Evolutionary conservation across 352 stramenopile species (phyloP).

Genomic region (Phytophthora palmivora): DNA sequence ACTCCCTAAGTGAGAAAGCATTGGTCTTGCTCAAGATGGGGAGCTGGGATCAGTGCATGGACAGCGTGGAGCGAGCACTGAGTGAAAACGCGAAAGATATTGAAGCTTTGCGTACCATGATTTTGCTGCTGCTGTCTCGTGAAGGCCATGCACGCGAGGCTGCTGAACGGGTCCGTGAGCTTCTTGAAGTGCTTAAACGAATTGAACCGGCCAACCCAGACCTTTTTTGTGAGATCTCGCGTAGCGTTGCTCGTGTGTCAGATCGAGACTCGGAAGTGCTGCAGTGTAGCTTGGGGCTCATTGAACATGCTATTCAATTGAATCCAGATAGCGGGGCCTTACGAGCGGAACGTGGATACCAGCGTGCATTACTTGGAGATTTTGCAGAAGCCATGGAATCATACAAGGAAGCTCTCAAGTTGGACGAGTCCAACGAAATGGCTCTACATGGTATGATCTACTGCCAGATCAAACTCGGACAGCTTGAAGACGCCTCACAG

Average conservation of each 20-base stretch:
- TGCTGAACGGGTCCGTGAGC: conserved; percentile 59
- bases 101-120: conserved; percentile 71
- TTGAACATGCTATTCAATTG: conserved; percentile 73
- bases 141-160: conserved; percentile 66
- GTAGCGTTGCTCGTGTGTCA: conserved; percentile 69
- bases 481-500: conserved; percentile 90
- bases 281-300: conserved; percentile 71
- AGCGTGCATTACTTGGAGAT: conserved; percentile 76
- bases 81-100: conserved; percentile 73
- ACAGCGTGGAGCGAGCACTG: conserved; percentile 78
- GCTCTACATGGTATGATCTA: conserved; percentile 93
- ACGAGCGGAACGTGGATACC: conserved; percentile 82
- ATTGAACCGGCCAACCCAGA: conserved; percentile 74
- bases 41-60: conserved; percentile 87
- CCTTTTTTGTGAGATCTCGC: conserved; percentile 68
- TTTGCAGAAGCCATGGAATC: conserved; percentile 83
- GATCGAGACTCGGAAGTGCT: conserved; percentile 73
- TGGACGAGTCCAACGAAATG: conserved; percentile 88
- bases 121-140: conserved; percentile 73
- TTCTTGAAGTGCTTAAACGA: conserved; percentile 75
- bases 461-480: conserved; percentile 90
- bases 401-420: conserved; percentile 87
- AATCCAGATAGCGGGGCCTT: conserved; percentile 68
- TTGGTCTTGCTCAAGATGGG: conserved; percentile 85
- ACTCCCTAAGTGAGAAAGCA: conserved; percentile 84